Percentiles rank a stretch among this genome's conserved stretches.
Conservation (phyloP, 106 monocot genomes). For the Acanthochlamys bracteata region DNA sequence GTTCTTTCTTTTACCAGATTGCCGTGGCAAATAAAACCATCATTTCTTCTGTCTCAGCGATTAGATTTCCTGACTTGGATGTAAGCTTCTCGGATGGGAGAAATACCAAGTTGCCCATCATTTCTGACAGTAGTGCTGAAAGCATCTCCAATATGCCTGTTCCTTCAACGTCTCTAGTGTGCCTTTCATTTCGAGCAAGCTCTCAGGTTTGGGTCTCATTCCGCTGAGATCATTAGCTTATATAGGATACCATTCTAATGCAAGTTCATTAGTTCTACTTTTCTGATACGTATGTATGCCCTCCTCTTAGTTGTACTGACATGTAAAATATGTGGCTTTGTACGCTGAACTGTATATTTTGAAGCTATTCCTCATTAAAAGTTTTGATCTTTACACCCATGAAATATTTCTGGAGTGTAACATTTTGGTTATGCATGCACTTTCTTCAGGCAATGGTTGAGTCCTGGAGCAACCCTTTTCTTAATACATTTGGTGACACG, state of each 20-base stretch:
- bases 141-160: slow-evolving; percentile 1
- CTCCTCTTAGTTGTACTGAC: too few relatives aligned
- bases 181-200: slow-evolving; percentile 91
- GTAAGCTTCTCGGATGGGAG: slow-evolving; percentile 47
- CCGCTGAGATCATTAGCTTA: too few relatives aligned
- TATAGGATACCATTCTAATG: too few relatives aligned
- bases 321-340: too few relatives aligned
- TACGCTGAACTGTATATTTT: too few relatives aligned
- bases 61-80: slow-evolving; percentile 72
- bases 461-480: slow-evolving; percentile 77
- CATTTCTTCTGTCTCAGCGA: slow-evolving; percentile 49
- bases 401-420: too few relatives aligned
- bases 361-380: background rate
- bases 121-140: slow-evolving; percentile 15
- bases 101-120: slow-evolving; percentile 39
- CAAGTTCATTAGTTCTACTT: too few relatives aligned
- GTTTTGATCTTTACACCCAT: too few relatives aligned
- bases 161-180: slow-evolving; percentile 50
- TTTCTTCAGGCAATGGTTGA: slow-evolving; percentile 82
- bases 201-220: slow-evolving; percentile 51
- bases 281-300: too few relatives aligned
- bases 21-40: slow-evolving; percentile 77
- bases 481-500: slow-evolving; percentile 41
- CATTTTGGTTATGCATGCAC: too few relatives aligned
- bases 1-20: slow-evolving; percentile 43